These are phyloP conservation scores for Pyrenophora teres DNA, from an alignment of 2,329 filamentous ascomycete genomes.

Conservation along the genomic window DNA sequence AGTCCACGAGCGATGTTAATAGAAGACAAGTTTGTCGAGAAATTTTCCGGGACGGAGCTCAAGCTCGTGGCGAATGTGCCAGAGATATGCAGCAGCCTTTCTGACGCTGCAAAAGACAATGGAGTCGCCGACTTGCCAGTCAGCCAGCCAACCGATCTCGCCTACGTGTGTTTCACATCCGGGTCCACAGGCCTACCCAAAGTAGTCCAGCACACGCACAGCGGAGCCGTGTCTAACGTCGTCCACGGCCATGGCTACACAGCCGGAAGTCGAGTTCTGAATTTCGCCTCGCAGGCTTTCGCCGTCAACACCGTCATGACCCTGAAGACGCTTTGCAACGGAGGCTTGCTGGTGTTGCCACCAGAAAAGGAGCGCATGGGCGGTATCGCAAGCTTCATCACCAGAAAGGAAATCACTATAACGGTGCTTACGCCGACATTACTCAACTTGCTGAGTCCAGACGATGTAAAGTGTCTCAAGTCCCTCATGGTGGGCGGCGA, in stretches of 20 bases:
- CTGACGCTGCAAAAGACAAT: neutral
- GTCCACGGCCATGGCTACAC: conserved; percentile 2
- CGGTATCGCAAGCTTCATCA: conserved; percentile 8
- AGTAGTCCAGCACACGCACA: conserved; percentile 41
- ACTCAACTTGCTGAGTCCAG: conserved; percentile 2
- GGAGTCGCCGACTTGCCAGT: neutral
- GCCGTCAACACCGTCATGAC: conserved; percentile 4
- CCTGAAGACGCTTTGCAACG: conserved; percentile 6
- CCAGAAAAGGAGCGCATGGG: conserved; percentile 9
- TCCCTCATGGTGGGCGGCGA: conserved; percentile 7
- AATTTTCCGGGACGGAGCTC: neutral
- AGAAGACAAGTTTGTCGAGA: neutral
- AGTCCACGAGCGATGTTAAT: conserved; percentile 1
- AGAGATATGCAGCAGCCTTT: conserved; percentile 1
- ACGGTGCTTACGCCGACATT: conserved; percentile 6
- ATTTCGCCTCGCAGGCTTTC: conserved; percentile 8
- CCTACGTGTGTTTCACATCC: conserved; percentile 54
- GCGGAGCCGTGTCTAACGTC: conserved; percentile 6
- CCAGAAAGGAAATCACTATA: conserved; percentile 2
- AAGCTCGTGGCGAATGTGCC: neutral
- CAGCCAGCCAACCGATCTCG: conserved; percentile 17
- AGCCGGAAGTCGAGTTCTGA: conserved; percentile 3
- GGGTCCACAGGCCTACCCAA: conserved; percentile 53
- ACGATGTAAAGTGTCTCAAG: conserved; percentile 6
- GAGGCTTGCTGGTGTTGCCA: conserved; percentile 3